Percentiles rank a stretch among this genome's conserved stretches.
phyloP scores from a whole-genome alignment of 306 rosid species.

The Lathyrus oleraceus region DNA sequence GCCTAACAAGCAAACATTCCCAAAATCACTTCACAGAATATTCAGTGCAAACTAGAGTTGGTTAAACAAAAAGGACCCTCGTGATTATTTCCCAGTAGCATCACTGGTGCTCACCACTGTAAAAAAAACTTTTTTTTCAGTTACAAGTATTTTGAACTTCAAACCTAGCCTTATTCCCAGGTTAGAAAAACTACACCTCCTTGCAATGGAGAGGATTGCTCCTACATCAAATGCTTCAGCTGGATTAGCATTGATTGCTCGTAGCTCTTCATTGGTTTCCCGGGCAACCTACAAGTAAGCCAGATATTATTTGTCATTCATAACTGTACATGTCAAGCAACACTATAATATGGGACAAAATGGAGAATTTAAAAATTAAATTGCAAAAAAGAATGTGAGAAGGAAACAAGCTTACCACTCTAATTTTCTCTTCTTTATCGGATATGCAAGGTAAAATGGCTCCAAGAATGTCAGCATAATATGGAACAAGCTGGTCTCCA shows the following conservation, averaged over 20 bases:
- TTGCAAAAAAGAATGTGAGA: neutral
- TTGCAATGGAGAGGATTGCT: conserved; percentile 82
- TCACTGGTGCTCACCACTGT: conserved; percentile 17
- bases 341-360: neutral
- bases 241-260: conserved; percentile 67
- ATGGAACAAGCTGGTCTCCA: conserved; percentile 95
- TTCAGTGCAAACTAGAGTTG: conserved; percentile 26
- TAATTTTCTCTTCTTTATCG: conserved; percentile 97
- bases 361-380: neutral
- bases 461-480: conserved; percentile 92
- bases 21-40: conserved; percentile 30
- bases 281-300: conserved; percentile 74
- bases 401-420: conserved; percentile 67
- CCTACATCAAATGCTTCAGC: conserved; percentile 87
- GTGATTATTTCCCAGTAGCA: conserved; percentile 32
- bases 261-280: conserved; percentile 95
- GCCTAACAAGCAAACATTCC: conserved; percentile 60
- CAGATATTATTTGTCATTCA: conserved; percentile 22
- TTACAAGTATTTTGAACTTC: conserved; percentile 39
- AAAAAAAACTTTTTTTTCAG: conserved; percentile 25
- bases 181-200: conserved; percentile 59
- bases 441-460: conserved; percentile 97
- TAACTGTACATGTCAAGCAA: conserved; percentile 20
- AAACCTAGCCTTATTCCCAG: conserved; percentile 39
- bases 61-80: conserved; percentile 30